A percentile compares a stretch with the other conserved stretches of the same genome.
Conservation (phyloP, 129 eudicot genomes). For the Centaurea solstitialis region DNA sequence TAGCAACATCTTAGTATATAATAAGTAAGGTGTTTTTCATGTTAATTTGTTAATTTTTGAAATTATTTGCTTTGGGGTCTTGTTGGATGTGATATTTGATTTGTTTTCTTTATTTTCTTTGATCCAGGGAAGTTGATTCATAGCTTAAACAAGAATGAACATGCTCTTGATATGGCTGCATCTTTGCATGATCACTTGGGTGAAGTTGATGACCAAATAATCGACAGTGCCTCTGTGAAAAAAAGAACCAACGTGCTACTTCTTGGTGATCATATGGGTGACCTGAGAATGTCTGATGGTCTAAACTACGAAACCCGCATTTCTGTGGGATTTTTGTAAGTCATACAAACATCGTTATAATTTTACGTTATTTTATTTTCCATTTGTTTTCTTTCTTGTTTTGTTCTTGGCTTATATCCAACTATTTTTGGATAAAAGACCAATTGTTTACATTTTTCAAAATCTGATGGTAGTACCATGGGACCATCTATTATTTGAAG, state of each 20-base stretch:
- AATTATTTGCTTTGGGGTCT: not conserved
- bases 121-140: conserved; percentile 79
- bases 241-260: conserved; percentile 81
- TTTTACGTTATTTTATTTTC: not conserved
- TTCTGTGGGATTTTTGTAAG: conserved; percentile 92
- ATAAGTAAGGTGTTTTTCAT: not conserved
- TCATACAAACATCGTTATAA: not conserved
- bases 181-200: conserved; percentile 71
- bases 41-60: not conserved
- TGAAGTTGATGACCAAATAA: conserved; percentile 41
- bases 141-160: conserved; percentile 86
- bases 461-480: not conserved
- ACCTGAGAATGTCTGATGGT: conserved; percentile 95
- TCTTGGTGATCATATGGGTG: conserved; percentile 92
- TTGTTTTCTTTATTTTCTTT: not conserved
- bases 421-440: not conserved
- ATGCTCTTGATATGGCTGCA: conserved; percentile 95
- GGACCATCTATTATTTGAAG: not conserved
- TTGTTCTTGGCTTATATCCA: not conserved
- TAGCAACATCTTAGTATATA: not conserved
- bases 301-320: conserved; percentile 69
- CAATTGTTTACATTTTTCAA: not conserved
- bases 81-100: not conserved
- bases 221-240: conserved; percentile 55
- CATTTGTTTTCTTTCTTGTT: not conserved